Base-by-base conservation (phyloP, 331 rosid species). In the Pyrus hybrid region DNA sequence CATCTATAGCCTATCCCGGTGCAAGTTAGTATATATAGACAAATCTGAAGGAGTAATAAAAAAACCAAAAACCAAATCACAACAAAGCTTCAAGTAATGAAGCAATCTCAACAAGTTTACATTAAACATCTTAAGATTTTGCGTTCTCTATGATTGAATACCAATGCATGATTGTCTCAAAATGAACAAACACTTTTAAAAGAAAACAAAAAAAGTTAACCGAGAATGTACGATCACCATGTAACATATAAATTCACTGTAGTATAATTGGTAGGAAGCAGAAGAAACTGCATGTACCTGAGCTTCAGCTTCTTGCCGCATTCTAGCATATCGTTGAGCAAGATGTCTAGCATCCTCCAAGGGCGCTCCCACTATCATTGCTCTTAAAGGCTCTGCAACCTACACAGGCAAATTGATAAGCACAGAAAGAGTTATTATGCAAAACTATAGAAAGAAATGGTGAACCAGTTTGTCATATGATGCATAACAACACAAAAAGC, bases 261-360 rank as follows among this genome's bases (percentile, higher is more conserved):
- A 23, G 62, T 37, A 11, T 16, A 41, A 54, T 20, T 56, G 28
- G 30, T 8, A 58, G 22, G 47, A 56, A 76, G 26, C 35, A 47
- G 22, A 62, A 33, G 73, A 35, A 32, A 37, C 68, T 74, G 77
- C 68, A 76, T 58, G 41, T 83, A 92, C 97, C 96, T 92, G 97
- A 71, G 93, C 97, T 84, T 92, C 97, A 77, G 91, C 93, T 81
- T 92, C 97, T 80, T 90, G 97, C 45, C 93, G 79, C 91, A 90
- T 81, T 87, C 96, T 84, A 75, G 89, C 96, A 60, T 92, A 92
- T 76, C 96, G 86, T 76, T 92, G 97, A 80, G 97, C 92, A 51
- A 92, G 97, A 90, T 92, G 93, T 71, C 96, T 86, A n/a, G 97
- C 97, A 87, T 92, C 97, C 70, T 92, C 96, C 84, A 92, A 85